Percentiles rank a stretch among this genome's conserved stretches.
Conservation (phyloP, 75 land plant genomes). For the Picea glauca region DNA sequence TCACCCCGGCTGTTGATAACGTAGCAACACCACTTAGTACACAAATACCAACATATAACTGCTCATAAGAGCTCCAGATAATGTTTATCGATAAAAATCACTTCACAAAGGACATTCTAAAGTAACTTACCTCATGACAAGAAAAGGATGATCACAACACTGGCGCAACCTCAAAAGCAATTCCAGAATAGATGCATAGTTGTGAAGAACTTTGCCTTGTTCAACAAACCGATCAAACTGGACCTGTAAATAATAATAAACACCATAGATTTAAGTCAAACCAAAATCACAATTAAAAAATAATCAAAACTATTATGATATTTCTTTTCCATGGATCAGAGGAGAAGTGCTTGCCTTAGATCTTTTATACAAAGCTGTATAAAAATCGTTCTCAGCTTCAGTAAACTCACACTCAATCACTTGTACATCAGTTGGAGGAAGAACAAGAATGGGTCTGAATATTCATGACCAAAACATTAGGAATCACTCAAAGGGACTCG, state of each 20-base stretch:
- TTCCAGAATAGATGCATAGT: conserved; percentile 91
- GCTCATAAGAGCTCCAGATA: not conserved
- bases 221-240: conserved; percentile 89
- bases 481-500: not conserved
- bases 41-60: not conserved
- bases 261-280: not conserved
- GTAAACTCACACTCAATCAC: conserved; percentile 73
- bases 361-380: conserved; percentile 73
- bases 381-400: conserved; percentile 81
- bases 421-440: conserved; percentile 63
- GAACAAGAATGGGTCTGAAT: conserved; percentile 73
- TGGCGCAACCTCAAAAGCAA: conserved; percentile 78
- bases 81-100: not conserved
- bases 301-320: too few relatives aligned
- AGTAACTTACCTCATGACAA: conserved; percentile 71
- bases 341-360: conserved; percentile 45
- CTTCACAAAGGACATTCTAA: not conserved
- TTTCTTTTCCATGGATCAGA: too few relatives aligned
- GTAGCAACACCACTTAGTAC: not conserved
- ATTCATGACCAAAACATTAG: not conserved
- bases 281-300: not conserved
- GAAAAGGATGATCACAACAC: conserved; percentile 96
- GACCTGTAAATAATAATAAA: conserved; percentile 38
- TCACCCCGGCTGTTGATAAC: conserved; percentile 59
- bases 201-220: conserved; percentile 85